phyloP scores from a whole-genome alignment of 2,329 filamentous ascomycete genomes.

The Dichotomopilus funicola region DNA sequence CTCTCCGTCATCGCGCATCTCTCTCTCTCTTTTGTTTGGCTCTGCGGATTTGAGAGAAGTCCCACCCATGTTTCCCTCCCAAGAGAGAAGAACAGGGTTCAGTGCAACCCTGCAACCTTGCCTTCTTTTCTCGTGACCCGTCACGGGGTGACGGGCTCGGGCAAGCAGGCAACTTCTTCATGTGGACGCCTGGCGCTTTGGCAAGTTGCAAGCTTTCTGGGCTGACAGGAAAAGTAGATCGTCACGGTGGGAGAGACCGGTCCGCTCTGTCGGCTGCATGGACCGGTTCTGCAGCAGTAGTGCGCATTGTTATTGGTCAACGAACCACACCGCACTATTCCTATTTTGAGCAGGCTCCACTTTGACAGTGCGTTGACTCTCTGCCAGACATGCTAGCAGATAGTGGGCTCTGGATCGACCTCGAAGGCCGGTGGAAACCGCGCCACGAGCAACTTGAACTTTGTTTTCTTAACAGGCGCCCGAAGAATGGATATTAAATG shows the following conservation, averaged over 20 bases:
- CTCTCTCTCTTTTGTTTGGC: too few relatives aligned
- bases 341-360: constrained; percentile 7
- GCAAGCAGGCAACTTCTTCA: too few relatives aligned
- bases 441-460: not conserved
- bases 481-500: not conserved
- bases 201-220: too few relatives aligned
- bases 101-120: constrained; percentile 11
- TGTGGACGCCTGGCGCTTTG: too few relatives aligned
- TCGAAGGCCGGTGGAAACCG: not conserved
- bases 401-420: constrained; percentile 1
- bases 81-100: not conserved
- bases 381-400: constrained; percentile 15
- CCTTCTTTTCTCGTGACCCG: not conserved
- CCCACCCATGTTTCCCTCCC: too few relatives aligned
- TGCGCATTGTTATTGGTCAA: constrained; percentile 21
- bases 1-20: too few relatives aligned
- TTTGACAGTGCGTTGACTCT: constrained; percentile 15
- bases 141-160: not conserved
- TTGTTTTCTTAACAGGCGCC: not conserved
- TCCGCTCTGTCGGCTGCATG: not conserved
- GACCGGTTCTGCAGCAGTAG: constrained; percentile 14
- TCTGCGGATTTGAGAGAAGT: too few relatives aligned
- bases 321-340: constrained; percentile 10
- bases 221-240: too few relatives aligned
- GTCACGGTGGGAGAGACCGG: not conserved